A percentile compares a stretch with the other conserved stretches of the same genome.
These are phyloP conservation scores for Haberlea rhodopensis DNA, from an alignment of 257 asterid genomes.

Conservation along the genomic window DNA sequence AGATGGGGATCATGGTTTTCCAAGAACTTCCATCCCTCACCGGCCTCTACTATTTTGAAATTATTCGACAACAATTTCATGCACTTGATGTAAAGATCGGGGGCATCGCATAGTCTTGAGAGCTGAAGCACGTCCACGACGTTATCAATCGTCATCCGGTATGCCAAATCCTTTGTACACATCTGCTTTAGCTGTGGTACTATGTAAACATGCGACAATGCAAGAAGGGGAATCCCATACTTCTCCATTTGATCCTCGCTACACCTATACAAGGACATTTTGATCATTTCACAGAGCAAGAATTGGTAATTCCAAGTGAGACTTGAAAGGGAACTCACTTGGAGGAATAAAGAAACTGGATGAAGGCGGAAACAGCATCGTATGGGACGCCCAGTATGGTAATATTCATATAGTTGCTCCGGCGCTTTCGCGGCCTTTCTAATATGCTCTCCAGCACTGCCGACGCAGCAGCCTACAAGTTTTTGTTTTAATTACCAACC, in stretches of 20 bases:
- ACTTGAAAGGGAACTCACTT: constrained; percentile 56
- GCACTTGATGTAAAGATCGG: constrained; percentile 70
- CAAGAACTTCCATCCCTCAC: constrained; percentile 87
- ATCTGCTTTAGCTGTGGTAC: constrained; percentile 79
- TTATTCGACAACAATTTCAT: constrained; percentile 49
- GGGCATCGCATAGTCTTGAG: constrained; percentile 81
- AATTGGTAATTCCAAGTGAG: too few relatives aligned
- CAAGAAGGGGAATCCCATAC: constrained; percentile 72
- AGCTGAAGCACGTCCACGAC: constrained; percentile 89
- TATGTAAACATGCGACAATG: constrained; percentile 75
- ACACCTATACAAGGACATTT: constrained; percentile 47
- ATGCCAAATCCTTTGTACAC: constrained; percentile 52
- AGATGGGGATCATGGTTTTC: constrained; percentile 74
- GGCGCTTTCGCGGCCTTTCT: constrained; percentile 57
- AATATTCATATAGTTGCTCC: constrained; percentile 49
- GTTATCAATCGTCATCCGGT: constrained; percentile 44
- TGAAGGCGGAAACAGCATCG: constrained; percentile 72
- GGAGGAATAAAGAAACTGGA: constrained; percentile 63
- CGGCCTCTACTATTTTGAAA: constrained; percentile 61
- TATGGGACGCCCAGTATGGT: constrained; percentile 77
- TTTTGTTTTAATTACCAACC: too few relatives aligned
- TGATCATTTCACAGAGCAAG: constrained; percentile 30
- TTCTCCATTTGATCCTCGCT: constrained; percentile 71
- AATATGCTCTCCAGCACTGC: constrained; percentile 78
- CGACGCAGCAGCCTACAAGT: constrained; percentile 67